Evolutionary conservation across 805 yeast species (phyloP).

Genomic region (Candida ovalis): DNA sequence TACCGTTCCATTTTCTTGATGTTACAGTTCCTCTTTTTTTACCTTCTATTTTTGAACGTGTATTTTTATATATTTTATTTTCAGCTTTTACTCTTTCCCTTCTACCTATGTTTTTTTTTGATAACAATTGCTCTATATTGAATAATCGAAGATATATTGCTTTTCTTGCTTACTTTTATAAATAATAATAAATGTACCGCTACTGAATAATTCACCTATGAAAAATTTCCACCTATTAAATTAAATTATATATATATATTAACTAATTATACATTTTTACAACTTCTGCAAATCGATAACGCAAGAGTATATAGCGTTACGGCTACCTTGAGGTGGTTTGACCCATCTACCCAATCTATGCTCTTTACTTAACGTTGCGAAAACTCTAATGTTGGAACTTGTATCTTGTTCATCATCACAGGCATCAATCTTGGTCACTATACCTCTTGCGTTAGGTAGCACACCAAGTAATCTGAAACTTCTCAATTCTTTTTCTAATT

Average conservation of each 20-base stretch:
- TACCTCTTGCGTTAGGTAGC: constrained; percentile 60
- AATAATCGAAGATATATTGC: neutral
- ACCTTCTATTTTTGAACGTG: neutral
- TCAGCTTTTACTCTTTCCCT: neutral
- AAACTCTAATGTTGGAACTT: constrained; percentile 48
- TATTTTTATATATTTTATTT: neutral
- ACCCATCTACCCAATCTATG: constrained; percentile 89
- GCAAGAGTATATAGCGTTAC: constrained; percentile 68
- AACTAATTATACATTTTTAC: neutral
- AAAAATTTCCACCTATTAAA: neutral
- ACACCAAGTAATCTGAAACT: constrained; percentile 54
- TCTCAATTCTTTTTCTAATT: constrained; percentile 60
- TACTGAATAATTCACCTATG: neutral
- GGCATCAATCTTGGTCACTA: constrained; percentile 58
- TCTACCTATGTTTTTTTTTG: neutral
- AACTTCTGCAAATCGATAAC: constrained; percentile 34
- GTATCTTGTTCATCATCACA: constrained; percentile 51
- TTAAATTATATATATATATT: neutral
- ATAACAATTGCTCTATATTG: neutral
- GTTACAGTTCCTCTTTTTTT: neutral
- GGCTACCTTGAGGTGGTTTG: constrained; percentile 54
- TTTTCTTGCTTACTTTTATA: neutral
- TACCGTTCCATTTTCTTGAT: constrained; percentile 1
- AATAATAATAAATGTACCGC: neutral
- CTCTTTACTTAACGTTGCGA: constrained; percentile 76